These are phyloP conservation scores for Inonotus obliquus DNA, from an alignment of 1,284 basidiomycete genomes.

Conservation along the genomic window DNA sequence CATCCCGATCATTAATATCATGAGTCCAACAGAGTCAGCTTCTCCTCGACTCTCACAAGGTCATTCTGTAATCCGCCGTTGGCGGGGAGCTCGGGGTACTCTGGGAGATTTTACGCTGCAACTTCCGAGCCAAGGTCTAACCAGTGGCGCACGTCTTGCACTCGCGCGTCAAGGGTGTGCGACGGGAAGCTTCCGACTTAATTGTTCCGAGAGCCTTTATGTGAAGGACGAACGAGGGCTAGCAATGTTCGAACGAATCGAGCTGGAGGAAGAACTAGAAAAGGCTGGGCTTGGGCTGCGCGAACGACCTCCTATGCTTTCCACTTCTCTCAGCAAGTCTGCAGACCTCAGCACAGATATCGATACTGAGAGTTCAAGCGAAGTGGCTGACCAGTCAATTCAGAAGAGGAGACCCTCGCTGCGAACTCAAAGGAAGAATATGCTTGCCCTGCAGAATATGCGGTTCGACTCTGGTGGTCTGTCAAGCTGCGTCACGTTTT, in stretches of 20 bases:
- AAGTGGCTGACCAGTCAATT: not conserved
- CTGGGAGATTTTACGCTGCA: constrained; percentile 11
- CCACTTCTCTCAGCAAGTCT: not conserved
- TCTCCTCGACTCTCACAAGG: not conserved
- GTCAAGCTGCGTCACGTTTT: constrained; percentile 15
- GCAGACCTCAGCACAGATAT: not conserved
- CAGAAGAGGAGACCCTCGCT: constrained; percentile 1
- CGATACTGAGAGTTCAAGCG: not conserved
- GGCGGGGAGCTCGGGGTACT: constrained; percentile 10
- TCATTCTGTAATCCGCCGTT: constrained; percentile 7
- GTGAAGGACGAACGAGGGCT: constrained; percentile 3
- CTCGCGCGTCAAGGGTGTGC: constrained; percentile 17
- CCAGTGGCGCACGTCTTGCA: constrained; percentile 14
- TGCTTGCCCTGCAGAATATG: constrained; percentile 7
- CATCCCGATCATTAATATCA: constrained; percentile 5
- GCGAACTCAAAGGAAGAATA: not conserved
- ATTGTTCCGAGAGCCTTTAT: constrained; percentile 14
- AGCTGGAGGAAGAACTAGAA: constrained; percentile 12
- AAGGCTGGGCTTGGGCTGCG: constrained; percentile 2
- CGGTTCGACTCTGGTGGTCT: constrained; percentile 9
- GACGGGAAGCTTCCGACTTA: constrained; percentile 16
- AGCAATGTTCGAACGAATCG: constrained; percentile 8
- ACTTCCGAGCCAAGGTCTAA: constrained; percentile 12
- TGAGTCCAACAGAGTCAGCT: not conserved
- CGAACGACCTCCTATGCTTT: constrained; percentile 9